Conservation (phyloP, 345 rosid species). For the Mercurialis annua region DNA sequence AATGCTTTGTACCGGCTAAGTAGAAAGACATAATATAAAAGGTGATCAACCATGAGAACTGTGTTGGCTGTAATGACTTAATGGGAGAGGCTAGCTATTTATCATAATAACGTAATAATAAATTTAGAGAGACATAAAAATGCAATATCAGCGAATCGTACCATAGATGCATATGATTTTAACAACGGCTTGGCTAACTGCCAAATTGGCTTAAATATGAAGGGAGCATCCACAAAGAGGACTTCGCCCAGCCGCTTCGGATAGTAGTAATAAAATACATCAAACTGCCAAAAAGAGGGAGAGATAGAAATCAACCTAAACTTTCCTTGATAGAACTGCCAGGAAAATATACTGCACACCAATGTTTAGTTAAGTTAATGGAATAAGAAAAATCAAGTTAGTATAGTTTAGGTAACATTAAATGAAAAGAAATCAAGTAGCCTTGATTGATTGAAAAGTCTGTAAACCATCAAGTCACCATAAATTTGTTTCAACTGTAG, state of each 20-base stretch:
- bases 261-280: slow-evolving; percentile 80
- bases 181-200: slow-evolving; percentile 67
- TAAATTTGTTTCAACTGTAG: neutral
- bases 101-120: no score
- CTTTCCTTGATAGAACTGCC: neutral
- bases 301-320: slow-evolving; percentile 12
- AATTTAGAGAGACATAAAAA: slow-evolving; percentile 1
- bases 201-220: slow-evolving; percentile 83
- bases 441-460: neutral
- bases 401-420: neutral
- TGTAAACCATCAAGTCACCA: neutral
- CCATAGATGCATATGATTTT: slow-evolving; percentile 79
- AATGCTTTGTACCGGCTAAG: no score
- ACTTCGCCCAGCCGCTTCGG: slow-evolving; percentile 85
- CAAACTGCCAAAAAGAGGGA: slow-evolving; percentile 52
- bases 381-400: neutral
- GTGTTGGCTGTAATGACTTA: no score
- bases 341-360: neutral
- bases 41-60: no score
- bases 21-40: no score
- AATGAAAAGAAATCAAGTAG: neutral
- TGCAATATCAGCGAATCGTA: slow-evolving; percentile 22
- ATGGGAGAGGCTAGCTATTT: no score
- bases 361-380: neutral
- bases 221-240: slow-evolving; percentile 89